phyloP scores from a whole-genome alignment of 148 eudicot species.

The Hydrangea macrophylla region DNA sequence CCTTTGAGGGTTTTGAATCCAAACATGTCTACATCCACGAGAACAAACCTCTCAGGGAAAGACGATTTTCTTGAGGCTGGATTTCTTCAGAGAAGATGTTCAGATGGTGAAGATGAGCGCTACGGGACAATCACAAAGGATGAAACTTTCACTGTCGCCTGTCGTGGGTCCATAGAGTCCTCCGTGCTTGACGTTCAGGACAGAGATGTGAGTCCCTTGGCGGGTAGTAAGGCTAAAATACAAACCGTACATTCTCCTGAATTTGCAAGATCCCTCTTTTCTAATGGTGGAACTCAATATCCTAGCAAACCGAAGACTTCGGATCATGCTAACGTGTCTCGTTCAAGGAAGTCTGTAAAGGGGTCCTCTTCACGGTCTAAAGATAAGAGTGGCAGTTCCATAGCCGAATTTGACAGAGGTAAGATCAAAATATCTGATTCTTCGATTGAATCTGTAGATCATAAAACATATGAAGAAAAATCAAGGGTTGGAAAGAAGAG shows the following conservation, averaged over 20 bases:
- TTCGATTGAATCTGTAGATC: slow-evolving; percentile 25
- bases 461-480: slow-evolving; percentile 37
- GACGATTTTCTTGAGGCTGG: slow-evolving; percentile 30
- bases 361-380: slow-evolving; percentile 41
- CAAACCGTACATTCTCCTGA: slow-evolving; percentile 18
- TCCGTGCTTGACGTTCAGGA: slow-evolving; percentile 26
- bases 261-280: slow-evolving; percentile 14
- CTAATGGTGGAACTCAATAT: slow-evolving; percentile 24
- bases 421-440: slow-evolving; percentile 45
- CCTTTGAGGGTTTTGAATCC: slow-evolving; percentile 56
- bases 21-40: slow-evolving; percentile 34
- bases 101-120: slow-evolving; percentile 38
- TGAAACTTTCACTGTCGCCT: slow-evolving; percentile 16
- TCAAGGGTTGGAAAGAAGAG: slow-evolving; percentile 37
- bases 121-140: slow-evolving; percentile 34
- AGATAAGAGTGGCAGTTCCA: slow-evolving; percentile 34
- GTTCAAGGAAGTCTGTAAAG: slow-evolving; percentile 32
- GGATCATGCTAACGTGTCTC: slow-evolving; percentile 27
- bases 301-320: slow-evolving; percentile 27
- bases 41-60: slow-evolving; percentile 30
- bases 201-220: slow-evolving; percentile 22
- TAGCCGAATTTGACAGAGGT: slow-evolving; percentile 38
- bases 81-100: slow-evolving; percentile 29
- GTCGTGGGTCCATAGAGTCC: slow-evolving; percentile 26
- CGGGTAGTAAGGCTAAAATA: slow-evolving; percentile 16